A percentile compares a stretch with the other conserved stretches of the same genome.
Conservation (phyloP, 129 eudicot genomes). For the Daucus carota region DH1_v3.0 NC_030389.2:40917501-40918000, state of each 20-base stretch:
- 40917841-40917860: neutral
- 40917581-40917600: neutral
- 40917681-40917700: neutral
- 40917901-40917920: neutral
- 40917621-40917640: neutral
- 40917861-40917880: neutral
- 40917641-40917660: too few species aligned
- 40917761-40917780: neutral
- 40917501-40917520: too few species aligned
- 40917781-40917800: neutral
- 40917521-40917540: neutral
- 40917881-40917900: neutral
- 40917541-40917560: neutral
- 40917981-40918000: slow-evolving; percentile 48
- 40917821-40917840: neutral
- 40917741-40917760: neutral
- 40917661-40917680: neutral
- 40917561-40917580: neutral
- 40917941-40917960: slow-evolving; percentile 57
- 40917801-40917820: neutral
- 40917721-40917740: neutral
- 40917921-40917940: slow-evolving; percentile 59
- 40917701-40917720: neutral
- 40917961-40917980: slow-evolving; percentile 43
- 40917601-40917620: neutral